A percentile compares a stretch with the other conserved stretches of the same genome.
Conservation (phyloP, 148 eudicot genomes). For the Rheum nobile region DNA sequence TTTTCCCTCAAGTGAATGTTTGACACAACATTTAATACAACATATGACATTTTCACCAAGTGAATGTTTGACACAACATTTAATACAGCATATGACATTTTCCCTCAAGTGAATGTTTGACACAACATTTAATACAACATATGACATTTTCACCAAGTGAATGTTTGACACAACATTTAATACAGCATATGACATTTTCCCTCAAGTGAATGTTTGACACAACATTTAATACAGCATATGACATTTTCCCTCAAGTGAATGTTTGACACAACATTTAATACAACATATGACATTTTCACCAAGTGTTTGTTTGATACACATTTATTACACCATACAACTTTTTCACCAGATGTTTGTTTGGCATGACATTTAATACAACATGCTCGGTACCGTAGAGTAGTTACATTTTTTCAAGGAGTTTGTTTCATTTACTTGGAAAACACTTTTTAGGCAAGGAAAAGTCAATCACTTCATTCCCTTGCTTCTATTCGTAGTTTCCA, state of each 20-base stretch:
- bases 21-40: too few relatives aligned
- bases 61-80: too few relatives aligned
- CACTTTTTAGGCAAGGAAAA: constrained; percentile 1
- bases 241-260: background rate
- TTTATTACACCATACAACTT: background rate
- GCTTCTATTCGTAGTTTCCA: background rate
- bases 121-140: too few relatives aligned
- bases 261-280: background rate
- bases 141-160: too few relatives aligned
- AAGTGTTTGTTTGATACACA: background rate
- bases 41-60: too few relatives aligned
- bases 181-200: too few relatives aligned
- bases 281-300: background rate
- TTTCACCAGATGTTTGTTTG: background rate
- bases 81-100: too few relatives aligned
- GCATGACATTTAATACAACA: background rate
- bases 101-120: too few relatives aligned
- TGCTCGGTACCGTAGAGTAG: background rate
- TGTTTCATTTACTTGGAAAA: background rate
- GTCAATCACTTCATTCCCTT: background rate
- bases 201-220: too few relatives aligned
- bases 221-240: background rate
- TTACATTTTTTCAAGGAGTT: background rate
- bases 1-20: too few relatives aligned
- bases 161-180: too few relatives aligned